Evolutionary conservation across 1,284 basidiomycete species (phyloP).

Genomic region (Ustilago cynodontis): DNA sequence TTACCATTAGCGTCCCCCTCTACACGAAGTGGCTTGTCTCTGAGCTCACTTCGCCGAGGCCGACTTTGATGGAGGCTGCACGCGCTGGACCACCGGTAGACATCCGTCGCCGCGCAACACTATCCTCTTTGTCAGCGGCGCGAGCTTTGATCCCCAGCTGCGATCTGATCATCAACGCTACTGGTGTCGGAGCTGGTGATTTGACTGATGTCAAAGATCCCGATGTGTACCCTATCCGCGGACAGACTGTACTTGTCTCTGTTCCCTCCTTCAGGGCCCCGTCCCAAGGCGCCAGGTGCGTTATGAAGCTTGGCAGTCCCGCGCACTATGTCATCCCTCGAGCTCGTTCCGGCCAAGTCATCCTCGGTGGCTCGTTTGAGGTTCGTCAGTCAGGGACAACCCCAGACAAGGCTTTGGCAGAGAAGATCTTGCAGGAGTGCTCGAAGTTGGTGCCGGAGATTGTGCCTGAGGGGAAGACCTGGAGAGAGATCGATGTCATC

Average conservation of each 20-base stretch:
- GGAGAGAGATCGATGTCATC: constrained; percentile 49
- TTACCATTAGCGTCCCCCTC: constrained; percentile 53
- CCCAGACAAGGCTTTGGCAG: constrained; percentile 72
- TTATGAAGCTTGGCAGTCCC: constrained; percentile 42
- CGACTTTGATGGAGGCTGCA: constrained; percentile 3
- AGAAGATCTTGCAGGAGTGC: constrained; percentile 72
- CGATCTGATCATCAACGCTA: constrained; percentile 72
- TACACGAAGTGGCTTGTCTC: constrained; percentile 59
- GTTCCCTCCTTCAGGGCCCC: constrained; percentile 74
- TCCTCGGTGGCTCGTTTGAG: constrained; percentile 76
- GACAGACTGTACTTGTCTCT: constrained; percentile 83
- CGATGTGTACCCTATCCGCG: constrained; percentile 84
- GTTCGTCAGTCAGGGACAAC: constrained; percentile 27
- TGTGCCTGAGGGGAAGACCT: constrained; percentile 47
- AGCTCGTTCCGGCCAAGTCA: constrained; percentile 71
- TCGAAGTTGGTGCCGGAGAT: constrained; percentile 52
- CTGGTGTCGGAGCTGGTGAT: constrained; percentile 69
- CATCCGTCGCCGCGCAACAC: constrained; percentile 37
- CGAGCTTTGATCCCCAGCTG: constrained; percentile 25
- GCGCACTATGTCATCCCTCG: constrained; percentile 75
- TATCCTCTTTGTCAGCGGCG: constrained; percentile 29
- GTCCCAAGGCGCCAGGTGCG: constrained; percentile 36
- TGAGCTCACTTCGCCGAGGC: constrained; percentile 31
- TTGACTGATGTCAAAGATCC: constrained; percentile 75
- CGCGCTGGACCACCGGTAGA: constrained; percentile 44